Evolutionary conservation across 2,329 filamentous ascomycete genomes (phyloP).

Genomic region (Curvularia lunata): DNA sequence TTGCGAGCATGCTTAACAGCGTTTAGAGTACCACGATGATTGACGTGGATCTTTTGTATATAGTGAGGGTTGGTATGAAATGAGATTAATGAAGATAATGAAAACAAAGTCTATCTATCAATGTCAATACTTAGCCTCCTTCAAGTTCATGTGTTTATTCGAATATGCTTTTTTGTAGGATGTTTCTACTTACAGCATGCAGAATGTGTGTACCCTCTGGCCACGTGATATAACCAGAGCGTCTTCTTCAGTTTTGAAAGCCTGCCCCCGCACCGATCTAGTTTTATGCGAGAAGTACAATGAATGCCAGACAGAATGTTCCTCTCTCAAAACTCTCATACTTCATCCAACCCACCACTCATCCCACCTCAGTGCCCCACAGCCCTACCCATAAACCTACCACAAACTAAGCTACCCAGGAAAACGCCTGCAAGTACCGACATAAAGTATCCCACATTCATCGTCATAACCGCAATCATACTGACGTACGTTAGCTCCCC

Average conservation of each 20-base stretch:
- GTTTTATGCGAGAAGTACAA: neutral
- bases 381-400: constrained; percentile 61
- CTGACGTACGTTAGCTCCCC: no score
- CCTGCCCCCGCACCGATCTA: neutral
- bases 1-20: constrained; percentile 38
- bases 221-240: neutral
- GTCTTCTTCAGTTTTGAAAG: neutral
- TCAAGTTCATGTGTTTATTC: neutral
- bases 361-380: constrained; percentile 4
- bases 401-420: constrained; percentile 77
- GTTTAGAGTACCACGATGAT: constrained; percentile 15
- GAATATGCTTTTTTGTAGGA: neutral
- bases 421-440: constrained; percentile 78
- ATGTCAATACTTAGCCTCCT: neutral
- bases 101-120: neutral
- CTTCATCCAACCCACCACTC: neutral
- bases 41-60: neutral
- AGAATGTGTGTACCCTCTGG: neutral
- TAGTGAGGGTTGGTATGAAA: neutral
- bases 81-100: neutral
- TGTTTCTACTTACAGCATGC: neutral
- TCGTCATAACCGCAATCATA: constrained; percentile 91
- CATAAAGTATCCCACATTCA: constrained; percentile 83
- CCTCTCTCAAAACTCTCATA: neutral
- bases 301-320: neutral